These are phyloP conservation scores for Puccinia novopanici DNA, from an alignment of 1,284 basidiomycete genomes.

Conservation along the genomic window DNA sequence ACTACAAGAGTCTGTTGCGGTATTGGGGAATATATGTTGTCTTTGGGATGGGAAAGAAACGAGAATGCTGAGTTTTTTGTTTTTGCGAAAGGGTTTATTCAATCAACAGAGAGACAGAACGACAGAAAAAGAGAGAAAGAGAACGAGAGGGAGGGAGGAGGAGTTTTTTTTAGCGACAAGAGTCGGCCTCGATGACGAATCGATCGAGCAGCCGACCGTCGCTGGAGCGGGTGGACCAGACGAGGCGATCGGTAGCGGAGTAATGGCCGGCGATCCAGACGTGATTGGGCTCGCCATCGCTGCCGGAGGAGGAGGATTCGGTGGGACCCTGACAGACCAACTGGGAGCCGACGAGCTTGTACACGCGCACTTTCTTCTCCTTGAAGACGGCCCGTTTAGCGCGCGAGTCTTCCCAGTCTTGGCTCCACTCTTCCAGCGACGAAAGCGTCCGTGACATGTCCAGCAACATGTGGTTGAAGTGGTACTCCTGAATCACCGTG, in stretches of 20 bases:
- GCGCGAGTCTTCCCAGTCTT: slow-evolving; percentile 32
- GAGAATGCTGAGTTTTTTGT: too few relatives aligned
- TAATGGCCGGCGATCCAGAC: slow-evolving; percentile 33
- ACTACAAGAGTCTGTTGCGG: too few relatives aligned
- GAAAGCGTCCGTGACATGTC: slow-evolving; percentile 23
- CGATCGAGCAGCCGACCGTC: slow-evolving; percentile 52
- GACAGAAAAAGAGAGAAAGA: not conserved
- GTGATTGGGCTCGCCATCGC: not conserved
- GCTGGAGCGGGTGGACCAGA: slow-evolving; percentile 52
- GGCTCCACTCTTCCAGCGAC: not conserved
- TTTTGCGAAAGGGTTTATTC: too few relatives aligned
- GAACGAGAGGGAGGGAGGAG: not conserved
- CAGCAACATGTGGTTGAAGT: slow-evolving; percentile 52
- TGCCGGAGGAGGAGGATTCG: not conserved
- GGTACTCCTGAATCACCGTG: slow-evolving; percentile 44
- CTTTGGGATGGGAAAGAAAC: too few relatives aligned
- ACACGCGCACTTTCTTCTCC: slow-evolving; percentile 29
- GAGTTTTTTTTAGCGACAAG: slow-evolving; percentile 28
- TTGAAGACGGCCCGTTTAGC: not conserved
- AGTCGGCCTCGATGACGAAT: slow-evolving; percentile 52
- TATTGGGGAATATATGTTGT: too few relatives aligned
- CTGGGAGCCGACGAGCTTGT: slow-evolving; percentile 35
- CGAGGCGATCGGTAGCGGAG: slow-evolving; percentile 52
- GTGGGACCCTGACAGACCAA: slow-evolving; percentile 26
- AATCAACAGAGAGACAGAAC: not conserved